phyloP scores from a whole-genome alignment of 306 rosid species.

The Citrullus amarus region DNA sequence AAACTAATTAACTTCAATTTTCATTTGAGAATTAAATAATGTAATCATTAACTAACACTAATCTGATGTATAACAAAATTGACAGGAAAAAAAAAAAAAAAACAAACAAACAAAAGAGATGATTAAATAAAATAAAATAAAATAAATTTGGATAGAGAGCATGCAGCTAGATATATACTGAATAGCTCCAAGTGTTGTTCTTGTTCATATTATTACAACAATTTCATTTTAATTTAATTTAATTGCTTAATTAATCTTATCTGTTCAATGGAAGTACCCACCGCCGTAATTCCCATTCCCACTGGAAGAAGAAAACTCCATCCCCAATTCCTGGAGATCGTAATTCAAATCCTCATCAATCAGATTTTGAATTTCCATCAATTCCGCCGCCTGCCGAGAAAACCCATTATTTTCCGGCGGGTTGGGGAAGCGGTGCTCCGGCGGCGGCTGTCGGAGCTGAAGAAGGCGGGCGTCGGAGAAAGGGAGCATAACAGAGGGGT shows the following conservation, averaged over 20 bases:
- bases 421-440: not conserved
- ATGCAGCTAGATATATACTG: not conserved
- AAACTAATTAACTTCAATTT: not conserved
- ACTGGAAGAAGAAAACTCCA: not conserved
- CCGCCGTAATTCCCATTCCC: not conserved
- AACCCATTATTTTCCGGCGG: not conserved
- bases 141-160: not conserved
- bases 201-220: not conserved
- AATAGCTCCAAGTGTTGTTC: not conserved
- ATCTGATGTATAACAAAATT: not conserved
- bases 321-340: not conserved
- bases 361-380: not conserved
- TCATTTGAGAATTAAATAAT: not conserved
- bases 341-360: slow-evolving; percentile 1
- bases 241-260: not conserved
- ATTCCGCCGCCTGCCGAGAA: not conserved
- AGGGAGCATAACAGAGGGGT: not conserved
- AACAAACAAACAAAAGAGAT: not conserved
- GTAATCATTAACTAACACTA: not conserved
- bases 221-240: not conserved
- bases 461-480: not conserved
- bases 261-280: not conserved
- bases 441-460: not conserved
- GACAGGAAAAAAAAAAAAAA: not conserved
- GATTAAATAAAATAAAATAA: not conserved